Percentiles rank a stretch among this genome's conserved stretches.
Evolutionary conservation across 495 filamentous ascomycete species (phyloP).

Genomic region (Penicillium canescens): DNA sequence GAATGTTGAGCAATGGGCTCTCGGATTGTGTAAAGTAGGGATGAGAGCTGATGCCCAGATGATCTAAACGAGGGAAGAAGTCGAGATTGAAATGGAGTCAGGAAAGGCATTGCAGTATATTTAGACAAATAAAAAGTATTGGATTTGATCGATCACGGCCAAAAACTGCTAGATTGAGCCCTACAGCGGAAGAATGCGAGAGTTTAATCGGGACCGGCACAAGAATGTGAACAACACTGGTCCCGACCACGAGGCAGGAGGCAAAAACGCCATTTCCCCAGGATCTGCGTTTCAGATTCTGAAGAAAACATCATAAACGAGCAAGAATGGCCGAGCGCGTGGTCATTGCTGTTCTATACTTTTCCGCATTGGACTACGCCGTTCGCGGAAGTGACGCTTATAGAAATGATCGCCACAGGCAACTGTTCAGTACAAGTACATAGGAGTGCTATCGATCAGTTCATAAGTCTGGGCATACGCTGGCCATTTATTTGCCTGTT

Average conservation of each 20-base stretch:
- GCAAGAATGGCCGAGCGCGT: slow-evolving; percentile 1
- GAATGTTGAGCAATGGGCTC: background rate
- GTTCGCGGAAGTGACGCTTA: slow-evolving; percentile 6
- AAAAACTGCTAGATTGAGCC: slow-evolving; percentile 9
- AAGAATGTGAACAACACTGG: slow-evolving; percentile 21
- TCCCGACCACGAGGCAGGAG: slow-evolving; percentile 21
- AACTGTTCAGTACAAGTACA: background rate
- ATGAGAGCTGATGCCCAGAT: slow-evolving; percentile 3
- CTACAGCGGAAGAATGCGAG: slow-evolving; percentile 22
- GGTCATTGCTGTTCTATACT: background rate
- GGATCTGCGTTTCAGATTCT: background rate
- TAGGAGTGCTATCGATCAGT: too few relatives aligned
- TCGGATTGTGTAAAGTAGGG: slow-evolving; percentile 3
- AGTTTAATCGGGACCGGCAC: slow-evolving; percentile 20
- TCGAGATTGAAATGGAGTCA: too few relatives aligned
- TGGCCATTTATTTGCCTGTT: too few relatives aligned
- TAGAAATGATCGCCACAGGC: slow-evolving; percentile 5
- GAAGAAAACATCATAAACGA: background rate
- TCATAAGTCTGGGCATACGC: too few relatives aligned
- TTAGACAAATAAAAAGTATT: too few relatives aligned
- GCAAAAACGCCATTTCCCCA: background rate
- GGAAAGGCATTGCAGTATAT: too few relatives aligned
- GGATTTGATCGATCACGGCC: too few relatives aligned
- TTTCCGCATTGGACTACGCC: background rate
- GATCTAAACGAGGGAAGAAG: too few relatives aligned